Base-by-base conservation (phyloP, 805 yeast species). In the Helenozyma baotianmanensis region DNA sequence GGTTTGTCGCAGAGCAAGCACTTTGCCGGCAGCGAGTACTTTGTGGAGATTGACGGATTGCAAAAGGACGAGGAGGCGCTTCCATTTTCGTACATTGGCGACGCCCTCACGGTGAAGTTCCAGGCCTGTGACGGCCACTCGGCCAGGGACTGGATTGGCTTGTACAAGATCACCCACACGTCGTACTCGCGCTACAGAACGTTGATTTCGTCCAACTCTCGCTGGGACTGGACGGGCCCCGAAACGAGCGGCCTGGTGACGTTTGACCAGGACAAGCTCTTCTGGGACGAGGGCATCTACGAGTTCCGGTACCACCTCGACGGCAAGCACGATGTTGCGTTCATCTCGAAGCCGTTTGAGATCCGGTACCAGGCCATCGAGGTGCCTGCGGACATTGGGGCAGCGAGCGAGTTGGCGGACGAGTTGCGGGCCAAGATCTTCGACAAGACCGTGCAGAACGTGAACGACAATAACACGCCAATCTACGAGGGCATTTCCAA, bases 291-390 rank as follows among this genome's bases (percentile, higher is more conserved):
- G 25, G 94, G 94, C 0, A 64, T 74, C 21, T 84, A 77, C 56
- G 90, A 84, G 56, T 69, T 84, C 43, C 68, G 94, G 52, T 80
- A 80, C 48, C 92, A 84, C 50, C 64, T 72, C 32, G 71, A 68
- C 30, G 78, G 75, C 15, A 72, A 77, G 29, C 94, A 84, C 51
- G 80, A 76, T 36, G 94, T 83, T n/a, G 64, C 77, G 15, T 66
- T 69, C 40, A 70, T 78, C 21, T 76, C 88, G 0, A 68, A 65
- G 36, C 85, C 88, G 13, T 80, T 84, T 53, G 82, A 80, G 52
- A 62, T 84, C 27, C 64, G 60, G 21, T 50, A 65, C 18, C 68
- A 71, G 6, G 38, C 49, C 16, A 47, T 78, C 6, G 49, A 54
- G 2, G 62, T 63, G 33, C 64, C 72, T 26, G 28, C 35, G 14